Evolutionary conservation across 106 monocot genomes (phyloP).

Genomic region (Allium cepa): DNA sequence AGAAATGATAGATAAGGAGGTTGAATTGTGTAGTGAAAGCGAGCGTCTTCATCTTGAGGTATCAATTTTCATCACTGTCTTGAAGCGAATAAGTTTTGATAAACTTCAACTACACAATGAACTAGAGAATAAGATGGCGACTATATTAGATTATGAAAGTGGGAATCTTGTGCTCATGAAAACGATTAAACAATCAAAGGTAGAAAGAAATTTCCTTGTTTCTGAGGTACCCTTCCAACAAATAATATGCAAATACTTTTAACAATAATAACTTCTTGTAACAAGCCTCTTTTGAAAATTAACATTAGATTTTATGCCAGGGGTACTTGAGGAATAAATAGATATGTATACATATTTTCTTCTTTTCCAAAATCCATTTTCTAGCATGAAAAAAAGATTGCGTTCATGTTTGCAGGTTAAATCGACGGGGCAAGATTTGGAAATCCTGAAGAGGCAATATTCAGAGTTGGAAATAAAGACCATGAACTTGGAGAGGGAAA

Average conservation of each 20-base stretch:
- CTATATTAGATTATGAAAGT: conserved; percentile 12
- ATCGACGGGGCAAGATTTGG: neutral
- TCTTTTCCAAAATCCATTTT: no score
- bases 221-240: conserved; percentile 2
- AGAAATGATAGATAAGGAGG: neutral
- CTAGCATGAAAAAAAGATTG: no score
- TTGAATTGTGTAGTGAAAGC: neutral
- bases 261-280: no score
- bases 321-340: no score
- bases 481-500: conserved; percentile 32
- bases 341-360: no score
- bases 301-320: no score
- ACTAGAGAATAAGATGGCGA: conserved; percentile 6
- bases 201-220: neutral
- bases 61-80: conserved; percentile 29
- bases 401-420: neutral
- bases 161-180: conserved; percentile 23
- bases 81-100: conserved; percentile 28
- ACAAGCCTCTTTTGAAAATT: no score
- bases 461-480: conserved; percentile 26
- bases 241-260: no score
- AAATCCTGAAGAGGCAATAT: conserved; percentile 18
- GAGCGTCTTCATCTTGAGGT: conserved; percentile 23
- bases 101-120: conserved; percentile 3
- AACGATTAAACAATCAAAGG: conserved; percentile 13